Base-by-base conservation (phyloP, 192 early-diverging fungal species). In the Phycomyces nitens region DNA sequence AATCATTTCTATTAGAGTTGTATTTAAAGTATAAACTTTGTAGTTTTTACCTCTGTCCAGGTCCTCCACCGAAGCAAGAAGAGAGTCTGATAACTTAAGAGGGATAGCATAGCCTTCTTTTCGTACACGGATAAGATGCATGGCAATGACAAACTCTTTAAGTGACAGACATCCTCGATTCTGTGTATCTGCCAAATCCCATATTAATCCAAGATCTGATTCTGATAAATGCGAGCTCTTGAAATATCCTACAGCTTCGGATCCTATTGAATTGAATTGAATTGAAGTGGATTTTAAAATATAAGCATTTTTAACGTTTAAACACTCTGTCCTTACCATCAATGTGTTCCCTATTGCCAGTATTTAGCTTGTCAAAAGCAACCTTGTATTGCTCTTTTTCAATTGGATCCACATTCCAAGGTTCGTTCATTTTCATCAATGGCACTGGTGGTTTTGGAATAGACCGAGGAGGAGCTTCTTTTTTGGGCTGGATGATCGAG, bases 121-220 rank as follows among this genome's bases (percentile, higher is more conserved):
- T 47, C 73, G 79, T 42, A 73, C 74, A 65, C 81, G 80, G 58
- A 87, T 88, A 23, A 91, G 70, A 53, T 88, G 75, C 85, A 89
- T 85, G 15, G 88, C 84, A 4, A 89, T 84, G 2, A 83, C 81
- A 73, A 89, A 91, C 70, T 88, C 84, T 20, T 89, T 84, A 41
- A 73, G 67, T 51, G 66, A 77, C 21, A 89, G 74, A 38, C 65
- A 72, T 0, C 86, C 86, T 47, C 73, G 66, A 58, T 79, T 79
- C 14, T 70, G 78, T 47, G 80, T 83, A 61, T 88, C 84, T 0
- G 84, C 74, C 53, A 91, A 78, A 51, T 88, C 85, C 58, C 58
- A 60, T 18, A 60, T 49, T 20, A 16, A 23, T n/a, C 40, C 58
- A 29, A 60, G 41, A 2, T 60, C 20, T 12, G 40, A 20, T n/a